A percentile compares a stretch with the other conserved stretches of the same genome.
phyloP scores from a whole-genome alignment of 192 early-diverging fungal genomes.

The Coemansia sp. region DNA sequence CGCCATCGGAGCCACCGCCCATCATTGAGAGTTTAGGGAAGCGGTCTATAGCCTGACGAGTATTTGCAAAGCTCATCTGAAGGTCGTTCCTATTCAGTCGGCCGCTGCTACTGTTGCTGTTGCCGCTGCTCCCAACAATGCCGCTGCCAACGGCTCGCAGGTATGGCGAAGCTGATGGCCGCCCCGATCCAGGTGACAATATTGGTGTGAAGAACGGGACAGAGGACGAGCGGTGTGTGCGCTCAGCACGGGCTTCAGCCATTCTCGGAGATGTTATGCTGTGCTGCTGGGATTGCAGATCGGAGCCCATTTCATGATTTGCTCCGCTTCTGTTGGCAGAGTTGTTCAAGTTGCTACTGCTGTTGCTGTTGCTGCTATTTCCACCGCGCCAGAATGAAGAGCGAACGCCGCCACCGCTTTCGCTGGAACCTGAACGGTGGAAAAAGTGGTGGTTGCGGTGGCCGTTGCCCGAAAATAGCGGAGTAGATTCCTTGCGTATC shows the following conservation, averaged over 20 bases:
- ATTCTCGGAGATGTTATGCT: neutral
- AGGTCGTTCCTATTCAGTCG: constrained; percentile 18
- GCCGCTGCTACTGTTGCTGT: constrained; percentile 9
- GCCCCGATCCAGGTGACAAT: constrained; percentile 7
- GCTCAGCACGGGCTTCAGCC: constrained; percentile 13
- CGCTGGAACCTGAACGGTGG: constrained; percentile 20
- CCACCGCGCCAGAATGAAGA: constrained; percentile 37
- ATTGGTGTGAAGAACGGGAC: constrained; percentile 44
- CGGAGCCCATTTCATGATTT: neutral
- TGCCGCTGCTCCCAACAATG: neutral
- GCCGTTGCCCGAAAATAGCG: constrained; percentile 17
- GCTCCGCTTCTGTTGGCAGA: constrained; percentile 1
- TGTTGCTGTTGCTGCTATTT: constrained; percentile 14
- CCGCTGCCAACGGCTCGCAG: constrained; percentile 44
- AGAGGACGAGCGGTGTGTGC: constrained; percentile 50
- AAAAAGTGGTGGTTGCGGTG: constrained; percentile 16
- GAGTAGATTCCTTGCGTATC: constrained; percentile 38
- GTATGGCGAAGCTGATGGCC: constrained; percentile 33
- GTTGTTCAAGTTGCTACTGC: constrained; percentile 2
- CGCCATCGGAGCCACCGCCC: constrained; percentile 12
- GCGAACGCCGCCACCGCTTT: constrained; percentile 7
- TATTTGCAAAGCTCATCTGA: constrained; percentile 11
- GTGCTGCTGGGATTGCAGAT: constrained; percentile 6
- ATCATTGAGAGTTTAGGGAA: constrained; percentile 32
- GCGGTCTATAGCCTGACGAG: constrained; percentile 27